These are phyloP conservation scores for Thelephora aurantiotincta DNA, from an alignment of 768 basidiomycete genomes.

Conservation along the genomic window DNA sequence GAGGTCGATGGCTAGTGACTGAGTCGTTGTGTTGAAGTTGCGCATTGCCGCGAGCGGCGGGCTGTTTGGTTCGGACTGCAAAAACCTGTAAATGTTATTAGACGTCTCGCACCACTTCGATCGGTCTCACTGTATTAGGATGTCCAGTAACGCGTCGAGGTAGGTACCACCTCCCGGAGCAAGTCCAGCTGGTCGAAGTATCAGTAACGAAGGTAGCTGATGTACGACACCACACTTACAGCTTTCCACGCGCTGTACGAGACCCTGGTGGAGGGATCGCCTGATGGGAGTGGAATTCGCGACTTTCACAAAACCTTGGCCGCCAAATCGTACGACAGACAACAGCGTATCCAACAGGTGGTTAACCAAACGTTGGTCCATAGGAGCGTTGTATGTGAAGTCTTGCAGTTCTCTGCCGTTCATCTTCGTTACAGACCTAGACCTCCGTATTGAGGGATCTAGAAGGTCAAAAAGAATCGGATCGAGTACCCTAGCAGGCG, in stretches of 20 bases:
- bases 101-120: background rate
- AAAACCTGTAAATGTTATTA: conserved; percentile 30
- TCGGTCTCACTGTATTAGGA: conserved; percentile 51
- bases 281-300: conserved; percentile 50
- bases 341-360: conserved; percentile 70
- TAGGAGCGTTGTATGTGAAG: conserved; percentile 55
- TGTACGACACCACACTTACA: conserved; percentile 26
- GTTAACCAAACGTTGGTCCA: conserved; percentile 61
- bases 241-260: conserved; percentile 45
- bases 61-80: conserved; percentile 62
- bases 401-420: conserved; percentile 53
- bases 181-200: conserved; percentile 4
- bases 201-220: conserved; percentile 5
- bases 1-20: conserved; percentile 66
- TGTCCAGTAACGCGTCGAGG: conserved; percentile 59
- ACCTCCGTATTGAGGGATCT: conserved; percentile 50
- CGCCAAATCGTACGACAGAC: conserved; percentile 73
- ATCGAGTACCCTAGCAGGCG: conserved; percentile 58
- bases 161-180: conserved; percentile 48
- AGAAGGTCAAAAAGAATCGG: conserved; percentile 70
- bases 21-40: conserved; percentile 47
- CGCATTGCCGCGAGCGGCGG: conserved; percentile 36
- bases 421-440: conserved; percentile 32
- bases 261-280: conserved; percentile 46
- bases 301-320: conserved; percentile 73